Evolutionary conservation across 192 early-diverging fungal species (phyloP).

Genomic region (Coemansia sp.): DNA sequence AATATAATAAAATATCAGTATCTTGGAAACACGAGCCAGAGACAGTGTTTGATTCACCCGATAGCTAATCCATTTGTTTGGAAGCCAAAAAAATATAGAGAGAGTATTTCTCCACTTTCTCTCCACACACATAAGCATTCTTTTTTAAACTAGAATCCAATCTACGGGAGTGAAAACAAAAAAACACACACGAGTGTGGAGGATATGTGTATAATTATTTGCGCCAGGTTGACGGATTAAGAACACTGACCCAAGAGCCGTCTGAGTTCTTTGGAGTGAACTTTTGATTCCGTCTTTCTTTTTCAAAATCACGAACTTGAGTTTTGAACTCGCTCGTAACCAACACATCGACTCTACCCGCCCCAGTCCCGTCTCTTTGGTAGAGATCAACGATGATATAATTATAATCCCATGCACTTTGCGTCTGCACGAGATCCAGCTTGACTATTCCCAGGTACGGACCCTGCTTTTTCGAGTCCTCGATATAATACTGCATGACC

Average conservation of each 20-base stretch:
- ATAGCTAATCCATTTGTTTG: too few relatives aligned
- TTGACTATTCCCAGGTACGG: constrained; percentile 27
- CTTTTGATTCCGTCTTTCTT: constrained; percentile 10
- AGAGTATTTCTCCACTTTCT: too few relatives aligned
- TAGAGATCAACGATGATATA: constrained; percentile 45
- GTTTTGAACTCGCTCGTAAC: constrained; percentile 43
- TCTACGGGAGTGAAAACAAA: background rate
- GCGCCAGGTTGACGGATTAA: constrained; percentile 39
- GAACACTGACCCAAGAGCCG: constrained; percentile 46
- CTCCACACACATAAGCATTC: background rate
- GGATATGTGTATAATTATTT: constrained; percentile 16
- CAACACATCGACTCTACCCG: constrained; percentile 32
- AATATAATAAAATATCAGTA: too few relatives aligned
- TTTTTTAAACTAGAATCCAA: background rate
- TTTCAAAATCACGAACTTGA: constrained; percentile 11
- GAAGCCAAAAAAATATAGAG: too few relatives aligned
- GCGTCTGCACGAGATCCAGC: constrained; percentile 25
- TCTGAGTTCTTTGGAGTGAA: constrained; percentile 23
- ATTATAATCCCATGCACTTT: constrained; percentile 36
- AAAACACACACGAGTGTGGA: background rate
- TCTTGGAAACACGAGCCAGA: too few relatives aligned
- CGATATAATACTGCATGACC: constrained; percentile 41
- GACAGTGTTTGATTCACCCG: too few relatives aligned
- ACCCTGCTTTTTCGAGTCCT: constrained; percentile 5
- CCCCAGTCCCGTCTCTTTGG: background rate